phyloP scores from a whole-genome alignment of 2,329 filamentous ascomycete species.

The Aspergillus glaucus region DNA sequence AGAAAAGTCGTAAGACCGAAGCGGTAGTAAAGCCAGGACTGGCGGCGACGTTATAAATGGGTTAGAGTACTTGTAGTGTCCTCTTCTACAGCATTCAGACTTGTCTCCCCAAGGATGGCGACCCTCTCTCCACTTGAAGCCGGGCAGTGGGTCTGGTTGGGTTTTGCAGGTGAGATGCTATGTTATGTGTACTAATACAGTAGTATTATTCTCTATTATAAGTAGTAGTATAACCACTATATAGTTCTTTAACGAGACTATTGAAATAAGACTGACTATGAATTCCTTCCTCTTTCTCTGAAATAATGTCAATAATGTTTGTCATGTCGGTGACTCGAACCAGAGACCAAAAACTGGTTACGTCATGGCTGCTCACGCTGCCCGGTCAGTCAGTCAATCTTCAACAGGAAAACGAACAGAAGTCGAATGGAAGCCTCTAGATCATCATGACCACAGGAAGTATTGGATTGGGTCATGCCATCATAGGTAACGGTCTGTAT shows the following conservation, averaged over 20 bases:
- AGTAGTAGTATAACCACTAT: too few relatives aligned
- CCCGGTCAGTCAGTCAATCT: too few relatives aligned
- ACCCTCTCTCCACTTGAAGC: too few relatives aligned
- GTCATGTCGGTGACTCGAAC: not conserved
- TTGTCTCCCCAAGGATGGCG: too few relatives aligned
- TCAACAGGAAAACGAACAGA: not conserved
- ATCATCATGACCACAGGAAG: slow-evolving; percentile 1
- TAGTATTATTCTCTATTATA: too few relatives aligned
- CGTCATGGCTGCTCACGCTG: not conserved
- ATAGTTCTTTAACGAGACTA: too few relatives aligned
- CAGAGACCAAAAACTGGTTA: not conserved
- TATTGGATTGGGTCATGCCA: not conserved
- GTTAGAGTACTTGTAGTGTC: not conserved
- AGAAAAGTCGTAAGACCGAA: slow-evolving; percentile 19
- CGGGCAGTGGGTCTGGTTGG: too few relatives aligned
- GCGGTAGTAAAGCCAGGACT: slow-evolving; percentile 6
- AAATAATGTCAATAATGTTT: not conserved
- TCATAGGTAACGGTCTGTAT: not conserved
- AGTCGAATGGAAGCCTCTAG: not conserved
- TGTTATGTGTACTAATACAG: too few relatives aligned
- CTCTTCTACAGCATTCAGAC: too few relatives aligned
- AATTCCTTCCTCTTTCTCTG: not conserved
- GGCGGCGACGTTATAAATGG: not conserved
- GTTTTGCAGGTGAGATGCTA: too few relatives aligned
- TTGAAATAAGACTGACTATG: too few relatives aligned